These are phyloP conservation scores for Silybum marianum DNA, from an alignment of 129 eudicot genomes.

Conservation along the genomic window DNA sequence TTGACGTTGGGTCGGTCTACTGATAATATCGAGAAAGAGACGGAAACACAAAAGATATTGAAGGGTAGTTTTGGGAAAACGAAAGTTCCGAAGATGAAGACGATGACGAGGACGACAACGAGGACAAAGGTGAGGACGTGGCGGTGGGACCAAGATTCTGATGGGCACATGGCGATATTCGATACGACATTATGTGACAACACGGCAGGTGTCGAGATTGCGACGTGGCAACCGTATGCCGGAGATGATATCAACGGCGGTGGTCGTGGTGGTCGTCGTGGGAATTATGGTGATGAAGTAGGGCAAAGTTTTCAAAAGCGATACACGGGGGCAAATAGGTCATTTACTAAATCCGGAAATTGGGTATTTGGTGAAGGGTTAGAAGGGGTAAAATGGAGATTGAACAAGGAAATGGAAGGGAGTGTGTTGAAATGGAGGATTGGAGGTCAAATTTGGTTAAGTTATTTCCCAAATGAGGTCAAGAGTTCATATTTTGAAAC, in stretches of 20 bases:
- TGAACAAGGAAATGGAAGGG: slow-evolving; percentile 93
- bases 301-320: slow-evolving; percentile 49
- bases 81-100: slow-evolving; percentile 62
- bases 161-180: slow-evolving; percentile 64
- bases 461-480: slow-evolving; percentile 70
- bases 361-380: slow-evolving; percentile 59
- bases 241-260: slow-evolving; percentile 20
- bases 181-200: slow-evolving; percentile 70
- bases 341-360: slow-evolving; percentile 67
- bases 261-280: slow-evolving; percentile 3
- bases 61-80: slow-evolving; percentile 73
- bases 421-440: slow-evolving; percentile 97
- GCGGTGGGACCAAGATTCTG: slow-evolving; percentile 95
- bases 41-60: slow-evolving; percentile 54
- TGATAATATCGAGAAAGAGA: slow-evolving; percentile 56
- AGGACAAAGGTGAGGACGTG: slow-evolving; percentile 62
- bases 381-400: slow-evolving; percentile 78
- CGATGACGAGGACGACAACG: slow-evolving; percentile 58
- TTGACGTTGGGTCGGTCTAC: slow-evolving; percentile 75
- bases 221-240: slow-evolving; percentile 52
- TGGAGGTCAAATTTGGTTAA: slow-evolving; percentile 78
- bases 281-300: slow-evolving; percentile 7
- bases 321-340: slow-evolving; percentile 59
- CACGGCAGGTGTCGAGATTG: slow-evolving; percentile 61
- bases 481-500: slow-evolving; percentile 68